phyloP scores from a whole-genome alignment of 2,329 filamentous ascomycete genomes.

The Metarhizium humberi region DNA sequence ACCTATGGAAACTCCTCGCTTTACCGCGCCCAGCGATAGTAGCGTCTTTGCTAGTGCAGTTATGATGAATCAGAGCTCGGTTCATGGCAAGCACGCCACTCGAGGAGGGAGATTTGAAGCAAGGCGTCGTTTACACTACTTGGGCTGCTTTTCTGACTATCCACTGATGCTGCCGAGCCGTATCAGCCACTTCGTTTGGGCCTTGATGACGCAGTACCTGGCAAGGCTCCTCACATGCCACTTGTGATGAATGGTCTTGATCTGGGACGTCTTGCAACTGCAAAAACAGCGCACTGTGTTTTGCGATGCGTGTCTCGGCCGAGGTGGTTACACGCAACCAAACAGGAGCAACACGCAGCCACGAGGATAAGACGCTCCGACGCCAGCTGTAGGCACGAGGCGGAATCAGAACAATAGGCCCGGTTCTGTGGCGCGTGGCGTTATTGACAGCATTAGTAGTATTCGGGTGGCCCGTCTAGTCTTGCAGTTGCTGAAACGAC shows the following conservation, averaged over 20 bases:
- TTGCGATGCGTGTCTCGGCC: neutral
- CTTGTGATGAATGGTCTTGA: neutral
- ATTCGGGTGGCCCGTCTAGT: neutral
- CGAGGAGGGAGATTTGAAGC: neutral
- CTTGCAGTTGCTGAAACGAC: constrained; percentile 1
- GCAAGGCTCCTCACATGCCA: neutral
- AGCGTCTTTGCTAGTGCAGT: neutral
- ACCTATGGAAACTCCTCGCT: neutral
- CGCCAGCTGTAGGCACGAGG: neutral
- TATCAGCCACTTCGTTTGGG: neutral
- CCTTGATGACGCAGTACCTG: neutral
- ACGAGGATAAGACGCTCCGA: neutral
- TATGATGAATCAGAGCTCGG: neutral
- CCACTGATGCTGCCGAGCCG: neutral
- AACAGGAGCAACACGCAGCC: neutral
- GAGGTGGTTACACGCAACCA: neutral
- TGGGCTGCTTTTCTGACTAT: neutral
- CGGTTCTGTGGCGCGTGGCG: constrained; percentile 1
- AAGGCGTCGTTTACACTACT: no score
- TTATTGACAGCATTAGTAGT: neutral
- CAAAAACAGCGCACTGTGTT: neutral
- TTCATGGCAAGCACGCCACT: neutral
- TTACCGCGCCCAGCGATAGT: neutral
- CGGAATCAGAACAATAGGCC: constrained; percentile 3
- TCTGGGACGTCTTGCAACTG: neutral